Evolutionary conservation across 2,329 filamentous ascomycete genomes (phyloP).

Genomic region (Fusarium hostae): DNA sequence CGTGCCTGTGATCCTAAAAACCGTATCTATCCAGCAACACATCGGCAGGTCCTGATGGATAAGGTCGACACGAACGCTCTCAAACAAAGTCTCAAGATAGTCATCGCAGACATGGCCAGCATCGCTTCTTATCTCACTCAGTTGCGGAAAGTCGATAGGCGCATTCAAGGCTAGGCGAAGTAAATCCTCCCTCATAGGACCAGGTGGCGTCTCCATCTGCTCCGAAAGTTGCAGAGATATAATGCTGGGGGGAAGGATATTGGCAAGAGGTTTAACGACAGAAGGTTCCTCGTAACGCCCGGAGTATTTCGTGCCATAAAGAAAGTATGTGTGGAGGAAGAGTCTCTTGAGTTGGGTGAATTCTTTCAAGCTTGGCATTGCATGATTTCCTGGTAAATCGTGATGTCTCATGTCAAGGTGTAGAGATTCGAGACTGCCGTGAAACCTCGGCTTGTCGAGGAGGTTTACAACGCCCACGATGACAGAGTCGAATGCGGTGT

Average conservation of each 20-base stretch:
- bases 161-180: neutral
- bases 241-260: neutral
- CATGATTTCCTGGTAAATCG: rapidly evolving
- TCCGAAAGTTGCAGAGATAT: neutral
- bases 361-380: neutral
- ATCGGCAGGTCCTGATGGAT: neutral
- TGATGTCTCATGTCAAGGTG: neutral
- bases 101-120: neutral
- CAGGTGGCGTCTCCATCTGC: rapidly evolving
- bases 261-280: neutral
- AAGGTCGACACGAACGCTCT: neutral
- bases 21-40: neutral
- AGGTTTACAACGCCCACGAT: rapidly evolving
- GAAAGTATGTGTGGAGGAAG: neutral
- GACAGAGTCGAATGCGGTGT: neutral
- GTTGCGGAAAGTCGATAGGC: rapidly evolving
- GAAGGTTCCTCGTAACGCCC: rapidly evolving
- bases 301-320: neutral
- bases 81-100: rapidly evolving
- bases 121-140: neutral
- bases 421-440: neutral
- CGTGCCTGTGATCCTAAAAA: rapidly evolving
- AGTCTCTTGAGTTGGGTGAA: neutral
- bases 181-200: rapidly evolving
- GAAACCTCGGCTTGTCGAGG: neutral